These are phyloP conservation scores for Kockovaella imperatae DNA, from an alignment of 768 basidiomycete species.

Conservation along the genomic window DNA sequence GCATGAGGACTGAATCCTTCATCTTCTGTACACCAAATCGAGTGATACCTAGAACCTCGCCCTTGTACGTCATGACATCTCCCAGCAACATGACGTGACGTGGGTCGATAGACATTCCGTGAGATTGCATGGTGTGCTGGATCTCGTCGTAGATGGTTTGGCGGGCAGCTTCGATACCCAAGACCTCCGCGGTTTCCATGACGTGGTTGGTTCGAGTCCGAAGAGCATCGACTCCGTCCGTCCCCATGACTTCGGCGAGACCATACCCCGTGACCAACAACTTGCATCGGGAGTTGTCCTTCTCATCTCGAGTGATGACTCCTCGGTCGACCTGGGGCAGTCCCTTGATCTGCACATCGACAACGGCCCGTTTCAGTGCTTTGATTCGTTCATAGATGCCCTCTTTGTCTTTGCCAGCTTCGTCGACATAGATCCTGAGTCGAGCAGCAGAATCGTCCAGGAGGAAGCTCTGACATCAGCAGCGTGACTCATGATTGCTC, in stretches of 20 bases:
- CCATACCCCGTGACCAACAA: conserved; percentile 96
- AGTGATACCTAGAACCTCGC: conserved; percentile 95
- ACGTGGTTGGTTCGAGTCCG: conserved; percentile 93
- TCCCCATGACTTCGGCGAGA: conserved; percentile 90
- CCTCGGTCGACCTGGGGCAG: conserved; percentile 80
- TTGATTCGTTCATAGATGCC: conserved; percentile 53
- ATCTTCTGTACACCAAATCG: conserved; percentile 98
- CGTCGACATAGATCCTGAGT: conserved; percentile 47
- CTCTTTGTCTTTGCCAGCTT: conserved; percentile 19
- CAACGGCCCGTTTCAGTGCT: conserved; percentile 73
- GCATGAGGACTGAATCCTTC: conserved; percentile 94
- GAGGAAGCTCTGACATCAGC: too few relatives aligned
- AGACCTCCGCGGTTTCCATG: conserved; percentile 85
- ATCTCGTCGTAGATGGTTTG: conserved; percentile 93
- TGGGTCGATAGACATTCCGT: conserved; percentile 97
- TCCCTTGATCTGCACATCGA: conserved; percentile 90
- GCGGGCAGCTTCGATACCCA: conserved; percentile 97
- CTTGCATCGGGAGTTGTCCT: conserved; percentile 81
- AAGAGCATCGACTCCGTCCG: conserved; percentile 89
- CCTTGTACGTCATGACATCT: conserved; percentile 99
- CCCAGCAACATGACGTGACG: conserved; percentile 97
- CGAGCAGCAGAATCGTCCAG: too few relatives aligned
- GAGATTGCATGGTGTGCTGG: conserved; percentile 90
- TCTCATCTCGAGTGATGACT: conserved; percentile 91
- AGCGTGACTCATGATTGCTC: conserved; percentile 7